Evolutionary conservation across 2,329 filamentous ascomycete genomes (phyloP).

Genomic region (Phialocephala sp.): DNA sequence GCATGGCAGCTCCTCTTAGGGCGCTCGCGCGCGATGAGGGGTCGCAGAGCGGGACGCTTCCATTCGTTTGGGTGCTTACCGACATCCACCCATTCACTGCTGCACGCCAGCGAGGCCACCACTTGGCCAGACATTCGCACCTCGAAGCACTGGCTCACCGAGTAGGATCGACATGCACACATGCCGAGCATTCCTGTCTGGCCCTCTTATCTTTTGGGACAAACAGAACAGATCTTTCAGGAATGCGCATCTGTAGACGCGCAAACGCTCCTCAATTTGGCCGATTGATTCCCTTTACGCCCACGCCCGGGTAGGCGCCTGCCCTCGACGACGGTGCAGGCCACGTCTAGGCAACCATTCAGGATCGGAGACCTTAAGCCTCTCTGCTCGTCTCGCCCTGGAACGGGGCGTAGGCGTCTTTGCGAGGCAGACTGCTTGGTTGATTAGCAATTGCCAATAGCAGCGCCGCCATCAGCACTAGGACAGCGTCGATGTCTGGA

Average conservation of each 20-base stretch:
- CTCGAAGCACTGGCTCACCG: slow-evolving; percentile 7
- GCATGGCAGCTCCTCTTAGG: background rate
- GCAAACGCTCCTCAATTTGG: background rate
- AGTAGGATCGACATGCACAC: slow-evolving; percentile 6
- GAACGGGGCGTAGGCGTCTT: slow-evolving; percentile 2
- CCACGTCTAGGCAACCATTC: background rate
- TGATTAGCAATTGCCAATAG: slow-evolving; percentile 4
- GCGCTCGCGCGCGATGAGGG: background rate
- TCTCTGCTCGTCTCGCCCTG: slow-evolving; percentile 5
- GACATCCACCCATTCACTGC: background rate
- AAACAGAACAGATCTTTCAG: background rate
- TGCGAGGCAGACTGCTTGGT: slow-evolving; percentile 7
- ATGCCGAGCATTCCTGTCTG: background rate
- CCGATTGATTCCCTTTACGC: too few species aligned
- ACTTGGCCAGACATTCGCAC: background rate
- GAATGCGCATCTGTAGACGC: background rate
- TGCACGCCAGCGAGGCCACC: slow-evolving; percentile 4
- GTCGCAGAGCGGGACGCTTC: background rate
- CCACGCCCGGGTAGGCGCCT: background rate
- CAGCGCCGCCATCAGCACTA: slow-evolving; percentile 10
- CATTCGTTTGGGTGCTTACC: background rate
- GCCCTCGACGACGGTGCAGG: background rate
- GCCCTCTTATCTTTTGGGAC: background rate
- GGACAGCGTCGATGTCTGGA: background rate
- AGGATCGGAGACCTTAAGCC: slow-evolving; percentile 4